A percentile compares a stretch with the other conserved stretches of the same genome.
These are phyloP conservation scores for Colletotrichum euphorbiae DNA, from an alignment of 2,329 filamentous ascomycete genomes.

Conservation along the genomic window DNA sequence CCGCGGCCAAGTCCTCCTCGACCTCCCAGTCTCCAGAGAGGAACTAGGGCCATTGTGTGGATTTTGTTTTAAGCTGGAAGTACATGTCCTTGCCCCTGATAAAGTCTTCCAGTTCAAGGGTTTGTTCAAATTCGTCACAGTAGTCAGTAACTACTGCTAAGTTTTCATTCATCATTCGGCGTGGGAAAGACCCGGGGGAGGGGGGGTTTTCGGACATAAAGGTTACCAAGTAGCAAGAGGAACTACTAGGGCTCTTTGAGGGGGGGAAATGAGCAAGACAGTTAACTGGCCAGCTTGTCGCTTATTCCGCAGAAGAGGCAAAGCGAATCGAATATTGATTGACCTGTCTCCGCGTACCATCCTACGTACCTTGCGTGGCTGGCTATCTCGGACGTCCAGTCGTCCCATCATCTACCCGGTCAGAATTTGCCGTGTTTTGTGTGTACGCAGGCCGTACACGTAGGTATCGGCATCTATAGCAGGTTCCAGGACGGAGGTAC, in stretches of 20 bases:
- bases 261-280: slow-evolving; percentile 3
- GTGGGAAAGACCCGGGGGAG: too few relatives aligned
- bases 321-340: slow-evolving; percentile 10
- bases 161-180: too few relatives aligned
- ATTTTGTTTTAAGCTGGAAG: too few relatives aligned
- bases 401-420: slow-evolving; percentile 5
- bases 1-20: background rate
- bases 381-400: slow-evolving; percentile 16
- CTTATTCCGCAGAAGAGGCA: slow-evolving; percentile 7
- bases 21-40: background rate
- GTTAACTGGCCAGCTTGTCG: background rate
- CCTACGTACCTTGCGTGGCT: slow-evolving; percentile 19
- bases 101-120: too few relatives aligned
- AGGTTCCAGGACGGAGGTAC: background rate
- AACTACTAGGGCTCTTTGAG: too few relatives aligned
- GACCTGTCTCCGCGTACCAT: slow-evolving; percentile 9
- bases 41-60: background rate
- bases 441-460: background rate
- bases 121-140: too few relatives aligned
- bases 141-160: too few relatives aligned
- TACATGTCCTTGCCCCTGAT: too few relatives aligned
- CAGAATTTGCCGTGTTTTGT: background rate
- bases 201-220: too few relatives aligned
- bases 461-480: background rate
- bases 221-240: too few relatives aligned